Percentiles rank a stretch among this genome's conserved stretches.
Evolutionary conservation across 352 stramenopile species (phyloP).

Genomic region (Pythium aquatile): DNA sequence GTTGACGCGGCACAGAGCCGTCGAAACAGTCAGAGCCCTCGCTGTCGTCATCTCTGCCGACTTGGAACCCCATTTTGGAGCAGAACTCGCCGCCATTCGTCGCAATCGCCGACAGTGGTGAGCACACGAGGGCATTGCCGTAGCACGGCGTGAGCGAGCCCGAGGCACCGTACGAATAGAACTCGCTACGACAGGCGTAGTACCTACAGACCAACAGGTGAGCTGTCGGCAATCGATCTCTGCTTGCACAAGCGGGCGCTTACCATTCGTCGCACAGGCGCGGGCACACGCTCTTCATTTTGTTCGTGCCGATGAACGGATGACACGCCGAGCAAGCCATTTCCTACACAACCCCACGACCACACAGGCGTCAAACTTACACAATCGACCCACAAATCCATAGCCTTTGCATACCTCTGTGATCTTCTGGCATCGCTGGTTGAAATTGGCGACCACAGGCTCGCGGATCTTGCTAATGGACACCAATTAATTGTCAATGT

Average conservation of each 20-base stretch:
- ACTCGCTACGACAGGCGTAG: slow-evolving; percentile 68
- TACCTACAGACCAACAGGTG: slow-evolving; percentile 26
- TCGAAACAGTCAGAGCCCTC: slow-evolving; percentile 84
- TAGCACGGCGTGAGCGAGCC: slow-evolving; percentile 74
- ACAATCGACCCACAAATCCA: neutral
- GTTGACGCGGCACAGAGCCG: slow-evolving; percentile 59
- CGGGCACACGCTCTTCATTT: slow-evolving; percentile 74
- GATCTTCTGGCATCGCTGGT: slow-evolving; percentile 57
- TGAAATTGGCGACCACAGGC: slow-evolving; percentile 74
- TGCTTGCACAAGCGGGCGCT: neutral
- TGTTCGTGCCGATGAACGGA: slow-evolving; percentile 69
- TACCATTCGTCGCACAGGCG: slow-evolving; percentile 78
- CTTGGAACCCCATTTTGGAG: slow-evolving; percentile 76
- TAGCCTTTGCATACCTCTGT: slow-evolving; percentile 35
- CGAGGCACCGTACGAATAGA: slow-evolving; percentile 61
- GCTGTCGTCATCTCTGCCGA: slow-evolving; percentile 55
- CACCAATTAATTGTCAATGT: slow-evolving; percentile 3
- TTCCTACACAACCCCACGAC: slow-evolving; percentile 36
- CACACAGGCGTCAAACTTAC: neutral
- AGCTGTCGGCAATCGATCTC: neutral
- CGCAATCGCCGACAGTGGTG: slow-evolving; percentile 59
- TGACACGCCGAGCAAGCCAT: slow-evolving; percentile 82
- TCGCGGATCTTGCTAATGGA: slow-evolving; percentile 69
- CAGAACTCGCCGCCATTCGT: slow-evolving; percentile 62
- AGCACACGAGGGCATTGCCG: slow-evolving; percentile 81